Percentiles rank a stretch among this genome's conserved stretches.
Conservation (phyloP, 2,329 filamentous ascomycete genomes). For the Fusarium falciforme region DNA sequence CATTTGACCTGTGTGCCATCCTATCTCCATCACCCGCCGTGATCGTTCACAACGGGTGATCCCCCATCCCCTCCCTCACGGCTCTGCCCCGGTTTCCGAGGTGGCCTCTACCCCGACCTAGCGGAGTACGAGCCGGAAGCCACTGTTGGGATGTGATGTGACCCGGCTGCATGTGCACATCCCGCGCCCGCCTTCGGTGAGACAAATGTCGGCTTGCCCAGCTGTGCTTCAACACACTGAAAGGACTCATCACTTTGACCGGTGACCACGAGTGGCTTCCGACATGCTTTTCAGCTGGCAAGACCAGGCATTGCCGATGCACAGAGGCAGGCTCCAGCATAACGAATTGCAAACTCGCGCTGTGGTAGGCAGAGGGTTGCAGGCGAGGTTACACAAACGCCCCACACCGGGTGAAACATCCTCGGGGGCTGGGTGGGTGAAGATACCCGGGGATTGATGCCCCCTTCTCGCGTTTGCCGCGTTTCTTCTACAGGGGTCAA, state of each 20-base stretch:
- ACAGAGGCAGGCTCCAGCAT: not conserved
- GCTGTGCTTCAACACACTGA: not conserved
- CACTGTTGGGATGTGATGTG: not conserved
- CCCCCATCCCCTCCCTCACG: not conserved
- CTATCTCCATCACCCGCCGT: not conserved
- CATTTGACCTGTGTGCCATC: not conserved
- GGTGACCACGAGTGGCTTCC: not conserved
- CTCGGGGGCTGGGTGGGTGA: not conserved
- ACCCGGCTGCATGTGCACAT: not conserved
- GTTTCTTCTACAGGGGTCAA: not conserved
- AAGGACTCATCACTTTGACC: not conserved
- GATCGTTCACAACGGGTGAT: not conserved
- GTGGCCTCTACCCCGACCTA: not conserved
- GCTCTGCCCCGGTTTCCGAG: not conserved
- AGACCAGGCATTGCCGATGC: not conserved
- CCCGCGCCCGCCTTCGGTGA: not conserved
- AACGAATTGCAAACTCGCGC: not conserved
- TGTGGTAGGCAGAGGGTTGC: not conserved
- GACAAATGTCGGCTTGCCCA: not conserved
- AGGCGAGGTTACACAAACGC: not conserved
- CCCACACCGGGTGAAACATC: not conserved
- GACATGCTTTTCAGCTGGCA: not conserved
- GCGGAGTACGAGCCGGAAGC: not conserved
- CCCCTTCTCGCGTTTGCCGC: not conserved
- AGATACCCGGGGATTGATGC: not conserved